Evolutionary conservation across 805 yeast genomes (phyloP), one percentile per base, ranked within the genome.

Genomic region (Kodamaea laetipori): DNA sequence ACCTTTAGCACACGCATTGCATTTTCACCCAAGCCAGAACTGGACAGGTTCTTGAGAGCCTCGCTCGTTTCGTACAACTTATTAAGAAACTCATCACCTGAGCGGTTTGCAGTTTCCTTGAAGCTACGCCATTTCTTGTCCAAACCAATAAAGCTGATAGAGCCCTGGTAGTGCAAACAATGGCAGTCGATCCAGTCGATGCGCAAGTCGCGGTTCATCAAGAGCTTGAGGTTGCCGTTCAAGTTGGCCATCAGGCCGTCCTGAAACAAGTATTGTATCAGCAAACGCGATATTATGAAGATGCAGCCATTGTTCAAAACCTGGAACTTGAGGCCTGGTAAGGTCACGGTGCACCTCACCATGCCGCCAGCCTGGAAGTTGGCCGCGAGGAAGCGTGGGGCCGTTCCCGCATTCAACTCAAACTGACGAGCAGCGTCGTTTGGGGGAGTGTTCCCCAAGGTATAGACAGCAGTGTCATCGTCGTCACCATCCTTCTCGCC

Each of bases 111-210:
- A 32, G 44, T 41, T 12, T 47, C 53, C 4, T 43, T 33, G 45
- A 39, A 50, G 16, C 48, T 47, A 6, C 43, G 47, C 65, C 68
- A 67, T 36, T 49, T 55, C 25, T 35, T 57, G 52, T 61, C 65
- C 25, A 58, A 66, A 8, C 59, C 50, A 13, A 47, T 43, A 31
- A 61, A 46, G 10, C 56, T 47, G 6, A 69, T 41, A 1, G 64
- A 49, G 9, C 61, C 57, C 32, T 60, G 62, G 48, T 63, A 66
- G 30, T 53, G 53, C 30, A 50, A 26, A 25, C 61, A 55, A 18
- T 75, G 76, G 48, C 84, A 66, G 54, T 86, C 95, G 33, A 84
- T 59, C 80, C 86, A 84, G 51, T 87, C 95, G 21, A 89, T 76
- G 49, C 78, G 75, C 47, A 86, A 66, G 41, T 74, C 76, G 24